phyloP scores from a whole-genome alignment of 371 early-diverging fungal genomes.

The Syncephalastrum contaminatum region DNA sequence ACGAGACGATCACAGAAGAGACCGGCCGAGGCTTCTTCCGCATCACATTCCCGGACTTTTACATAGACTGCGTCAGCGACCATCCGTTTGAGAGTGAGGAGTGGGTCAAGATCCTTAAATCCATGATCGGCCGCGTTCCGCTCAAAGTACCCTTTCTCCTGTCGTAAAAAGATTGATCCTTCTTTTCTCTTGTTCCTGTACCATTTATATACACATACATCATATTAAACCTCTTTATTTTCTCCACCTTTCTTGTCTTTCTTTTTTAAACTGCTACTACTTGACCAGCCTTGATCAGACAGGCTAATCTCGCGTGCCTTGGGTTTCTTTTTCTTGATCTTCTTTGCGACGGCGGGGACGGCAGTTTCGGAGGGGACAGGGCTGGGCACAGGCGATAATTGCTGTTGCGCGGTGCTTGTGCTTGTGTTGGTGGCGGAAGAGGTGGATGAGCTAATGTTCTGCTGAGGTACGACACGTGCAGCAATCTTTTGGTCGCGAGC shows the following conservation, averaged over 20 bases:
- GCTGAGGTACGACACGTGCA: conserved; percentile 18
- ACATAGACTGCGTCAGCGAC: conserved; percentile 44
- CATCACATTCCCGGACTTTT: conserved; percentile 32
- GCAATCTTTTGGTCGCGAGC: conserved; percentile 35
- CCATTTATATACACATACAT: conserved; percentile 8
- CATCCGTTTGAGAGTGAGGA: conserved; percentile 39
- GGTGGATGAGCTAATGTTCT: conserved; percentile 3
- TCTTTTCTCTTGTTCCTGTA: not conserved
- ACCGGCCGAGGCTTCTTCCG: conserved; percentile 42
- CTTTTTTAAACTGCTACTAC: no score
- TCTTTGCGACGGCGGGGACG: conserved; percentile 4
- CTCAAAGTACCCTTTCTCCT: conserved; percentile 27
- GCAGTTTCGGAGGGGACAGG: conserved; percentile 6
- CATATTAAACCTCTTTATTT: conserved; percentile 2
- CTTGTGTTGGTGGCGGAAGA: conserved; percentile 2
- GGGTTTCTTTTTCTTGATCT: conserved; percentile 30
- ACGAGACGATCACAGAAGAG: conserved; percentile 26
- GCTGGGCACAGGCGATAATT: not conserved
- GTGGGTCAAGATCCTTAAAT: conserved; percentile 42
- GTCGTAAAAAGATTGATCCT: conserved; percentile 1
- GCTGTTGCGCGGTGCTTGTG: conserved; percentile 1
- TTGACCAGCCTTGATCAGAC: no score
- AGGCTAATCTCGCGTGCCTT: conserved; percentile 24
- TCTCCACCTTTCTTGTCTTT: conserved; percentile 5
- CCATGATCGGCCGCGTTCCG: conserved; percentile 48